These are phyloP conservation scores for Aspergillus intermedius DNA, from an alignment of 2,329 filamentous ascomycete species.

Conservation along the genomic window DNA sequence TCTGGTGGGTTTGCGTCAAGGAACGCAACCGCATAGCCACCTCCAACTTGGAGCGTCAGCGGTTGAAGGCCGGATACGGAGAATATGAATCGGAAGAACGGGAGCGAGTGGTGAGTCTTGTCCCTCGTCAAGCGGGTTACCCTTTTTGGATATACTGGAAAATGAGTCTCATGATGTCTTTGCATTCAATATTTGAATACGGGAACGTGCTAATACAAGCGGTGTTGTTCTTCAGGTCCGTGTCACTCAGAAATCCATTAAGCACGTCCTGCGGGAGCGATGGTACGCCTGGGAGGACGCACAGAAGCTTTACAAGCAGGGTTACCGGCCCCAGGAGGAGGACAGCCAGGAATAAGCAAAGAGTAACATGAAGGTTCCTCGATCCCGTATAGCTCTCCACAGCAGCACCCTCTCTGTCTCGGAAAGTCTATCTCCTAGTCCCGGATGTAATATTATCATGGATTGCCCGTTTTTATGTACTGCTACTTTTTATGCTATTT, in stretches of 20 bases:
- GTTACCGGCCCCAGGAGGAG: constrained; percentile 30
- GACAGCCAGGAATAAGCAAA: constrained; percentile 8
- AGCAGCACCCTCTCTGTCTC: not conserved
- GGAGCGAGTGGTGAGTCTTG: constrained; percentile 56
- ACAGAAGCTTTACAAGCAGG: constrained; percentile 28
- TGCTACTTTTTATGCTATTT: not conserved
- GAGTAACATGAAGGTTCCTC: not conserved
- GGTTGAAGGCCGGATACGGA: constrained; percentile 67
- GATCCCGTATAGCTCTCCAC: too few relatives aligned
- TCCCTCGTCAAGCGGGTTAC: not conserved
- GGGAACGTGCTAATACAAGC: not conserved
- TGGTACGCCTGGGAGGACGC: constrained; percentile 68
- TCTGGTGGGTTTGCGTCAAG: constrained; percentile 93
- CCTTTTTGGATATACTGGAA: not conserved
- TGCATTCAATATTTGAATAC: not conserved
- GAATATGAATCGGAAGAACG: constrained; percentile 59
- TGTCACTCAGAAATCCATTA: constrained; percentile 73
- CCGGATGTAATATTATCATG: not conserved
- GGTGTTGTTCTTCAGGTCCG: constrained; percentile 53
- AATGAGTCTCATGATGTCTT: not conserved
- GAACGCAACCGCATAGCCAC: constrained; percentile 89
- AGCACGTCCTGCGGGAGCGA: constrained; percentile 77
- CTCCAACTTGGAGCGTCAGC: constrained; percentile 59
- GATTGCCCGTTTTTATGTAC: too few relatives aligned
- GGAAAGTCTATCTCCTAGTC: not conserved